Conservation (phyloP, 768 basidiomycete species). For the Sarcodon sp. region DNA sequence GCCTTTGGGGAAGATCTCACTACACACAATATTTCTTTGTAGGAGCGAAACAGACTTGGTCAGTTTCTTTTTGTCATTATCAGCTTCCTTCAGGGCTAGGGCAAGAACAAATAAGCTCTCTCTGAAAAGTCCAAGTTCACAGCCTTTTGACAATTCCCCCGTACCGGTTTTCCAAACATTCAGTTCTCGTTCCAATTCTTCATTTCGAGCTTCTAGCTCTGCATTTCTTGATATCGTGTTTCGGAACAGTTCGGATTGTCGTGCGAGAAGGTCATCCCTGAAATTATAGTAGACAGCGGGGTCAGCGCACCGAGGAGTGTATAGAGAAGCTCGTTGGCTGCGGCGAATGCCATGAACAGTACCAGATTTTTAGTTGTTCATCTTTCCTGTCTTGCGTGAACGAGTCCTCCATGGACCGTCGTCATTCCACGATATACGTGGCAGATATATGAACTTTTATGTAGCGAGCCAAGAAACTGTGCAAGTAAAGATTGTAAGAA, state of each 20-base stretch:
- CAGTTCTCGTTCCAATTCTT: slow-evolving; percentile 26
- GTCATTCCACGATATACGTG: too few relatives aligned
- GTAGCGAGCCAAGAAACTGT: too few relatives aligned
- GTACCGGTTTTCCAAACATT: slow-evolving; percentile 22
- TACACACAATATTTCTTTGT: background rate
- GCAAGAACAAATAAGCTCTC: background rate
- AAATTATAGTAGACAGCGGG: background rate
- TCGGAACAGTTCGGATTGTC: slow-evolving; percentile 16
- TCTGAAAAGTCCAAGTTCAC: background rate
- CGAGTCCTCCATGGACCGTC: too few relatives aligned
- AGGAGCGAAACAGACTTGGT: slow-evolving; percentile 8
- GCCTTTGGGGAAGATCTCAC: background rate
- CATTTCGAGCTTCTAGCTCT: slow-evolving; percentile 16
- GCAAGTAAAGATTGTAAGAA: too few relatives aligned
- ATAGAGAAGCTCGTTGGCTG: too few relatives aligned
- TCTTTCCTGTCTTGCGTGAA: background rate
- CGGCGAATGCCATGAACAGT: background rate
- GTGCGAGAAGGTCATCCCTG: background rate
- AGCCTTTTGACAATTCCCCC: background rate
- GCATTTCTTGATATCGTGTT: slow-evolving; percentile 18
- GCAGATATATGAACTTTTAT: too few relatives aligned
- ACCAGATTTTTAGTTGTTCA: background rate
- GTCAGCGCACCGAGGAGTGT: background rate
- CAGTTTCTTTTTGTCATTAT: slow-evolving; percentile 18
- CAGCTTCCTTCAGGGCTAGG: slow-evolving; percentile 18